A percentile compares a stretch with the other conserved stretches of the same genome.
Evolutionary conservation across 2,329 filamentous ascomycete species (phyloP).

Genomic region (Chalaropsis thielavioides): DNA sequence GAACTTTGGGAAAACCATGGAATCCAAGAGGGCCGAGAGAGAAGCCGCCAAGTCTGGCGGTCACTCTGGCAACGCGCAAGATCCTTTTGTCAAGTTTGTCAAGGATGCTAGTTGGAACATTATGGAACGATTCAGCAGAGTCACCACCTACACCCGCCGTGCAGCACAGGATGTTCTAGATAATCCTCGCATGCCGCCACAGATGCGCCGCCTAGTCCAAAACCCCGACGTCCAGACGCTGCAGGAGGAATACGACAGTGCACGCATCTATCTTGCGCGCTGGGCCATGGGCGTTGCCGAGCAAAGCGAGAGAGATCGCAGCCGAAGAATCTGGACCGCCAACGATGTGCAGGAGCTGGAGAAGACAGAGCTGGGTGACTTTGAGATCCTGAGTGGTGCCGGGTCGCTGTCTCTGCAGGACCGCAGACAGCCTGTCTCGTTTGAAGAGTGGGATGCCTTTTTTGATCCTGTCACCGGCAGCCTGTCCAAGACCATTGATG

Average conservation of each 20-base stretch:
- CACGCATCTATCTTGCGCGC: constrained; percentile 79
- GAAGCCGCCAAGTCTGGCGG: constrained; percentile 32
- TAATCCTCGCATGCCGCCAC: constrained; percentile 79
- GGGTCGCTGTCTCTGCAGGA: constrained; percentile 62
- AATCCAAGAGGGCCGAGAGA: constrained; percentile 26
- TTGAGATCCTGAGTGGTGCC: constrained; percentile 78
- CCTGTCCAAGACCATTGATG: constrained; percentile 67
- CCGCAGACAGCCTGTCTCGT: constrained; percentile 57
- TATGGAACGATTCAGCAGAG: constrained; percentile 90
- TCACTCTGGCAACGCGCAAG: constrained; percentile 43
- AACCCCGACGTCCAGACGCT: constrained; percentile 91
- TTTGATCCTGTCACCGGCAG: constrained; percentile 65
- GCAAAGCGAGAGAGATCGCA: constrained; percentile 78
- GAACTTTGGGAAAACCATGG: constrained; percentile 45
- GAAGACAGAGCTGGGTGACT: constrained; percentile 87
- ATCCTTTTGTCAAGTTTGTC: constrained; percentile 81
- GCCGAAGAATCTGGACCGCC: constrained; percentile 82
- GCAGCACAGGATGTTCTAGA: constrained; percentile 87
- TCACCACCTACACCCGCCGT: constrained; percentile 85
- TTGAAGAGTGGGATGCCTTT: constrained; percentile 81
- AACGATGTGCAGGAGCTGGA: constrained; percentile 87
- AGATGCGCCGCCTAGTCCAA: constrained; percentile 67
- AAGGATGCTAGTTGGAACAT: constrained; percentile 96
- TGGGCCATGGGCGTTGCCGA: constrained; percentile 99
- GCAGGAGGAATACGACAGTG: constrained; percentile 95